Evolutionary conservation across 2,329 filamentous ascomycete species (phyloP).

Genomic region (Macrophomina tecta): DNA sequence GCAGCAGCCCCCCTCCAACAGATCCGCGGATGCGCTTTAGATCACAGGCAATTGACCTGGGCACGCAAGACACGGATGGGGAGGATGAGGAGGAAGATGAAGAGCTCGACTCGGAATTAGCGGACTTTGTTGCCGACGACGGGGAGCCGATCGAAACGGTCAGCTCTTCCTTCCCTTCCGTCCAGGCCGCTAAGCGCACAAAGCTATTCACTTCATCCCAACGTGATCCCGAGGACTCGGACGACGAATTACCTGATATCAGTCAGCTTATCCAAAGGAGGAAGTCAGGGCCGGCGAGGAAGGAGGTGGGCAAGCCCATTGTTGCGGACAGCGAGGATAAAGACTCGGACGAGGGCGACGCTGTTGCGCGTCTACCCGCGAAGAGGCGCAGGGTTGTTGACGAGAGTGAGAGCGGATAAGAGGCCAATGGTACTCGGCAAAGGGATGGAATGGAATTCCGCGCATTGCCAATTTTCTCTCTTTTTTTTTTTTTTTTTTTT

Average conservation of each 20-base stretch:
- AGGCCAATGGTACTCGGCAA: not conserved
- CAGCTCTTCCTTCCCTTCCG: conserved; percentile 22
- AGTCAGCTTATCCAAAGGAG: conserved; percentile 7
- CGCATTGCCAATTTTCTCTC: not conserved
- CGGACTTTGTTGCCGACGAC: conserved; percentile 53
- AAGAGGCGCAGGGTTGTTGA: conserved; percentile 22
- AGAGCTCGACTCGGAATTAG: conserved; percentile 52
- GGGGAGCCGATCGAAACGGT: conserved; percentile 42
- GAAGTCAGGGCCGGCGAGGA: not conserved
- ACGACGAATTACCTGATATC: conserved; percentile 25
- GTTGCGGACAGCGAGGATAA: conserved; percentile 18
- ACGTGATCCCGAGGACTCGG: not conserved
- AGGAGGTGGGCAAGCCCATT: not conserved
- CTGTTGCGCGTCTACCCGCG: not conserved
- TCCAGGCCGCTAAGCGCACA: not conserved
- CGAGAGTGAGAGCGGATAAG: conserved; percentile 23
- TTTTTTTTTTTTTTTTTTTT: not conserved
- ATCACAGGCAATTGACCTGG: conserved; percentile 49
- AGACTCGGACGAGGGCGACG: not conserved
- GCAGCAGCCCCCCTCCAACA: conserved; percentile 47
- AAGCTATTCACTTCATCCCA: conserved; percentile 24
- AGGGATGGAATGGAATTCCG: not conserved
- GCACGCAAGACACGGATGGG: conserved; percentile 52
- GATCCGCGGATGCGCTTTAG: conserved; percentile 45
- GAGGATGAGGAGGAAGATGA: conserved; percentile 47